Evolutionary conservation across 2,329 filamentous ascomycete species (phyloP), one percentile per base, ranked within the genome.

Genomic region (Byssothecium circinans): DNA sequence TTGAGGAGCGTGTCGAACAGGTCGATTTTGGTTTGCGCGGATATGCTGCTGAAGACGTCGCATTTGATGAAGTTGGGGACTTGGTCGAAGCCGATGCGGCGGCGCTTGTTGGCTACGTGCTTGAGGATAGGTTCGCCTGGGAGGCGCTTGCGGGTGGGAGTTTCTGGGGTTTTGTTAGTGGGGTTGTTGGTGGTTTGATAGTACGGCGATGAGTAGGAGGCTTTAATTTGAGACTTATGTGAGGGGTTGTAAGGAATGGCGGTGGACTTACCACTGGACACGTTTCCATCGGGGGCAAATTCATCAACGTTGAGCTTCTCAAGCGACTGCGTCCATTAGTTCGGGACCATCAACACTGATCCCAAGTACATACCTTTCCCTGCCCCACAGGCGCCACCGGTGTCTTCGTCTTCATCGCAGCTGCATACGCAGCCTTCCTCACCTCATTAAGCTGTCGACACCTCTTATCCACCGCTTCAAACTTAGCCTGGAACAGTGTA

Each of bases 1-100:
- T 56, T 58, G 22, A 58, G 38, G 8, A 68, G 52, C 2, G 44
- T 55, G 36, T 68, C 54, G 57, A 68, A 69, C 4, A 69, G 40
- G 1, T 59, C 53, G 8, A 63, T 43, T 17, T 68, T 67, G 40
- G 59, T 39, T 4, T 58, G 32, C 8, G 53, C 47, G 2, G 64
- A 47, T n/a, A 68, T 55, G 0, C 49, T 54, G 39, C 56, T 45
- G 41, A 69, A 58, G 0, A 46, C 54, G 8, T 48, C 53, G 8
- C 43, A 47, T 38, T 69, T 69, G n/a, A 54, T 39, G 11, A 42
- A 42, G n/a, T 57, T 49, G 2, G 64, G 56, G 11, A 67, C 61
- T 8, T 48, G 41, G 2, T 54, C 49, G 23, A 68, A 53, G 12
- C 58, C 53, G 10, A 60, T 41, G 2, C 53, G 42, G 17, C 50